Base-by-base conservation (phyloP, 148 eudicot species). In the Cornus suecica region DNA sequence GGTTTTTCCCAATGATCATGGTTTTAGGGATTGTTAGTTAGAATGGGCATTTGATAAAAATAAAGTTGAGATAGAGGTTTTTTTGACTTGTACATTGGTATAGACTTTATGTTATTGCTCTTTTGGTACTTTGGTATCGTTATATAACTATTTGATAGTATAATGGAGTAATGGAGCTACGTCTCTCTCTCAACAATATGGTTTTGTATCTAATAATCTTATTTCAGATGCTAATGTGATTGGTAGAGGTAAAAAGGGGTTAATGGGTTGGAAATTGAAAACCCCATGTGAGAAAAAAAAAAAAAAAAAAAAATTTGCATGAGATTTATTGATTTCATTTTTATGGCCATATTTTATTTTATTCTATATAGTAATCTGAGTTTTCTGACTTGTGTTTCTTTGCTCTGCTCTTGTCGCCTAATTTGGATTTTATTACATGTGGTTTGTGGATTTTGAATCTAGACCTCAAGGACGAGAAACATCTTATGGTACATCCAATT, bases 101-200 rank as follows among this genome's bases (percentile, higher is more conserved):
- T n/a, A 13, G 51, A 8, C 10, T 45, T 8, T 45, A 27, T 6
- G 60, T 74, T 45, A n/a, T n/a, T n/a, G 18, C 2, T 45, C 2
- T 45, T 45, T 45, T 45, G 51, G 51, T 45, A 2, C 9, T 45
- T 8, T 45, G 51, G 10, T 45, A 45, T 37, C 31, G 34, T 31
- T 79, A 42, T 9, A 62, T 32, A 41, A 16, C n/a, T n/a, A n/a
- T n/a, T n/a, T n/a, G n/a, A n/a, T n/a, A n/a, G 16, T 70, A 68
- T 64, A 8, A 89, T 89, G 92, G 90, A 85, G 73, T 76, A 87
- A 51, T 78, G 90, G 86, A 76, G 86, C 77, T 86, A 80, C 83
- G 82, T 79, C 80, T 84, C 80, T 79, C 80, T 84, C 79, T 66
- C 65, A 83, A 69, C 80, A 70, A 7, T 82, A 80, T 72, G 76